These are phyloP conservation scores for Nitzschia sp. DNA, from an alignment of 108 stramenopile genomes.

Conservation along the genomic window DNA sequence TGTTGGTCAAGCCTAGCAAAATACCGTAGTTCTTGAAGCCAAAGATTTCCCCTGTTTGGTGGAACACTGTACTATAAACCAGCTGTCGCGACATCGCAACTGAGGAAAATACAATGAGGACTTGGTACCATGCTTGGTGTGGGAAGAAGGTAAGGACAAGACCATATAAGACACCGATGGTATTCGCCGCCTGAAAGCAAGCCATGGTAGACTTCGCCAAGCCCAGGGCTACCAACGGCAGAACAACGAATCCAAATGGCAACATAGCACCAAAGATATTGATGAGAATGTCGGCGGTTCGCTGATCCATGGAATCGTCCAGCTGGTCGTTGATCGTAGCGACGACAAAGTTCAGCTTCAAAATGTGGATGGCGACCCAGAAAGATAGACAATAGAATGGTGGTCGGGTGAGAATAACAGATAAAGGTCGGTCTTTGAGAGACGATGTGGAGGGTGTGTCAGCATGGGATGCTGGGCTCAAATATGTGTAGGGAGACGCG, in stretches of 20 bases:
- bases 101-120: conserved; percentile 32
- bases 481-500: conserved; percentile 24
- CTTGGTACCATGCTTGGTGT: not conserved
- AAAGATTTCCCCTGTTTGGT: conserved; percentile 20
- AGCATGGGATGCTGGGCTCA: not conserved
- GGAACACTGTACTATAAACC: conserved; percentile 38
- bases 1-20: conserved; percentile 30
- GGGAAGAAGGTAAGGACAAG: conserved; percentile 29
- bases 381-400: conserved; percentile 25
- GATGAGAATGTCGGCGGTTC: conserved; percentile 14
- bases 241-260: conserved; percentile 40
- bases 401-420: conserved; percentile 9
- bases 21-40: conserved; percentile 42
- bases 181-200: conserved; percentile 24
- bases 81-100: conserved; percentile 50
- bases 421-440: conserved; percentile 21
- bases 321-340: conserved; percentile 44
- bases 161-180: conserved; percentile 35
- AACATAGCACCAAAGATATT: conserved; percentile 43
- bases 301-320: conserved; percentile 1
- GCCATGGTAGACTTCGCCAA: conserved; percentile 11
- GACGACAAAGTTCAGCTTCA: conserved; percentile 45
- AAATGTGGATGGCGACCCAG: conserved; percentile 39
- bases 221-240: conserved; percentile 25
- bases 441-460: not conserved